Evolutionary conservation across 2,329 filamentous ascomycete species (phyloP).

Genomic region (Verticillium dahliae): DNA sequence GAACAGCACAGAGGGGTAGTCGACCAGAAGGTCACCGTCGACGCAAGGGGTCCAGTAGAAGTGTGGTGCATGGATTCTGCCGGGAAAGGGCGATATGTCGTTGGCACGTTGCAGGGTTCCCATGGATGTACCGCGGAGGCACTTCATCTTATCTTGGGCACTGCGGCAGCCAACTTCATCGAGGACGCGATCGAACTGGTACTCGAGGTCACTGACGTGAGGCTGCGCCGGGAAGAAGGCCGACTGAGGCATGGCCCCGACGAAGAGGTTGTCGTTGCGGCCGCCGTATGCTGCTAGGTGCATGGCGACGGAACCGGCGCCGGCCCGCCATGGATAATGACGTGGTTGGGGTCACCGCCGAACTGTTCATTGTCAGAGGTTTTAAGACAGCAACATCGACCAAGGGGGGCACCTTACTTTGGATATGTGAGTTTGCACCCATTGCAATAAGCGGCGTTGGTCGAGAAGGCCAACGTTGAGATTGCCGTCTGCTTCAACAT

Average conservation of each 20-base stretch:
- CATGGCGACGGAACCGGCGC: constrained; percentile 49
- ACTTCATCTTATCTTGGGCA: constrained; percentile 25
- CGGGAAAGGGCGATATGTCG: constrained; percentile 30
- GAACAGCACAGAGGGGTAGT: constrained; percentile 34
- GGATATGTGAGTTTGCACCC: constrained; percentile 54
- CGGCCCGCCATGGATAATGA: constrained; percentile 55
- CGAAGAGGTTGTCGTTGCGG: constrained; percentile 37
- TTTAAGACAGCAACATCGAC: too few relatives aligned
- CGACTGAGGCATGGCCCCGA: constrained; percentile 38
- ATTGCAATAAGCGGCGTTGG: constrained; percentile 52
- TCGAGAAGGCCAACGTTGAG: constrained; percentile 60
- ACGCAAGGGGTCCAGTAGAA: constrained; percentile 47
- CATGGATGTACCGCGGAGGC: constrained; percentile 30
- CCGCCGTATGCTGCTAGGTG: constrained; percentile 42
- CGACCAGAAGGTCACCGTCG: constrained; percentile 37
- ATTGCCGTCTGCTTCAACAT: constrained; percentile 46
- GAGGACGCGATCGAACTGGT: constrained; percentile 35
- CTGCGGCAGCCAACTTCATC: constrained; percentile 26
- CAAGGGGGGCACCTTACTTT: constrained; percentile 22
- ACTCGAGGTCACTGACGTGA: constrained; percentile 35
- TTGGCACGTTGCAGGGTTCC: constrained; percentile 34
- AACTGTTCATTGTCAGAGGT: constrained; percentile 26
- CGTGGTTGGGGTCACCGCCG: constrained; percentile 50
- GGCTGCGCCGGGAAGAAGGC: constrained; percentile 44
- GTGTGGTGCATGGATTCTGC: constrained; percentile 23